Conservation (phyloP, 129 eudicot genomes). For the Tanacetum coccineum region DNA sequence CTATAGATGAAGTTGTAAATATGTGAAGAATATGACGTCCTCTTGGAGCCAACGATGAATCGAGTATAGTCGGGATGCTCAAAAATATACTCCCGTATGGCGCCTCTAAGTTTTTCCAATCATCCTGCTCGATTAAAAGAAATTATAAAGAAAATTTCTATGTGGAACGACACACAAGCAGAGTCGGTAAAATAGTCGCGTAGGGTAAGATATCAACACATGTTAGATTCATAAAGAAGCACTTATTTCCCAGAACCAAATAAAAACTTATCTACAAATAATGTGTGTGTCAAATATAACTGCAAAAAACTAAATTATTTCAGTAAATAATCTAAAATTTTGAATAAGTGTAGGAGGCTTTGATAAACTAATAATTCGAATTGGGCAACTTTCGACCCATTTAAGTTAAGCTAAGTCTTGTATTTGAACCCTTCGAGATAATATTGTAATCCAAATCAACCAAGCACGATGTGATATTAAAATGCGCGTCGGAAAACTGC, state of each 20-base stretch:
- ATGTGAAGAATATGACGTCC: constrained; percentile 97
- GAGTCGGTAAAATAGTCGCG: background rate
- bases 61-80: constrained; percentile 96
- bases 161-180: background rate
- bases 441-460: background rate
- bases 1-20: constrained; percentile 89
- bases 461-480: background rate
- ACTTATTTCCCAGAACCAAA: background rate
- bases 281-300: background rate
- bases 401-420: background rate
- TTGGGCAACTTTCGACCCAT: background rate
- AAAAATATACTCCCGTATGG: constrained; percentile 97
- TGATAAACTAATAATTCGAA: background rate
- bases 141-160: background rate
- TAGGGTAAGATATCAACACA: background rate
- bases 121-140: constrained; percentile 40
- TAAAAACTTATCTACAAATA: background rate
- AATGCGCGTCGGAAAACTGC: background rate
- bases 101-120: constrained; percentile 77
- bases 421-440: background rate
- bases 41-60: constrained; percentile 89
- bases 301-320: background rate
- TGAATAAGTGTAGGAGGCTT: background rate
- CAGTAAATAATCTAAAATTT: background rate
- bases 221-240: background rate